Evolutionary conservation across 805 yeast genomes (phyloP).

Genomic region (Hanseniaspora jakobsenii): DNA sequence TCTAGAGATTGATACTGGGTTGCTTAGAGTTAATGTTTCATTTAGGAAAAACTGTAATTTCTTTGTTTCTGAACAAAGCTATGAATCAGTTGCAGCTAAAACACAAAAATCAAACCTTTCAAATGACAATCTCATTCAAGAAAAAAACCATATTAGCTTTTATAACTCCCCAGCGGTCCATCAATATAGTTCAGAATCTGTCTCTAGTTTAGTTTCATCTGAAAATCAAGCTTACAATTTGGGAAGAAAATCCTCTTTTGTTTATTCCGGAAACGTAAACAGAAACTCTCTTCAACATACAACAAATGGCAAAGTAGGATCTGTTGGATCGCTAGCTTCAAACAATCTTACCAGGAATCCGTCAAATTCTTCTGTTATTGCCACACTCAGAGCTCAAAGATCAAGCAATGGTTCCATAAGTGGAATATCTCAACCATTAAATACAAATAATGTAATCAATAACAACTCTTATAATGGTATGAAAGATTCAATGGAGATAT

Average conservation of each 20-base stretch:
- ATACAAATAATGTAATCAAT: too few species aligned
- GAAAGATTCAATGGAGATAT: too few species aligned
- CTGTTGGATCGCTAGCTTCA: slow-evolving; percentile 26
- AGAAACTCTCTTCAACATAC: slow-evolving; percentile 19
- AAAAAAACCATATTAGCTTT: background rate
- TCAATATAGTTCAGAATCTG: slow-evolving; percentile 3
- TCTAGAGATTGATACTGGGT: slow-evolving; percentile 63
- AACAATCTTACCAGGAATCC: slow-evolving; percentile 30
- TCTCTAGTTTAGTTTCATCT: background rate
- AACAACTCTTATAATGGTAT: too few species aligned
- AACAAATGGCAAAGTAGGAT: slow-evolving; percentile 30
- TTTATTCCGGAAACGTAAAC: background rate
- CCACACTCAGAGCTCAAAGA: slow-evolving; percentile 32
- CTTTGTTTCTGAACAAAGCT: slow-evolving; percentile 47
- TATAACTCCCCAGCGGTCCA: slow-evolving; percentile 7
- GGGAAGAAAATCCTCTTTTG: slow-evolving; percentile 8
- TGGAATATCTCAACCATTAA: too few species aligned
- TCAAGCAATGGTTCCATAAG: slow-evolving; percentile 25
- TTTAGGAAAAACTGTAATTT: slow-evolving; percentile 65
- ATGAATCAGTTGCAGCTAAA: background rate
- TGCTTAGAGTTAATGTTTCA: slow-evolving; percentile 61
- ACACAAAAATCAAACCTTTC: background rate
- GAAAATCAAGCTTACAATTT: slow-evolving; percentile 6
- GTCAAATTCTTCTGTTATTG: slow-evolving; percentile 35
- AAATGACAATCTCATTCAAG: slow-evolving; percentile 5